phyloP scores from a whole-genome alignment of 768 basidiomycete genomes.

The Pleurotus giganteus region DNA sequence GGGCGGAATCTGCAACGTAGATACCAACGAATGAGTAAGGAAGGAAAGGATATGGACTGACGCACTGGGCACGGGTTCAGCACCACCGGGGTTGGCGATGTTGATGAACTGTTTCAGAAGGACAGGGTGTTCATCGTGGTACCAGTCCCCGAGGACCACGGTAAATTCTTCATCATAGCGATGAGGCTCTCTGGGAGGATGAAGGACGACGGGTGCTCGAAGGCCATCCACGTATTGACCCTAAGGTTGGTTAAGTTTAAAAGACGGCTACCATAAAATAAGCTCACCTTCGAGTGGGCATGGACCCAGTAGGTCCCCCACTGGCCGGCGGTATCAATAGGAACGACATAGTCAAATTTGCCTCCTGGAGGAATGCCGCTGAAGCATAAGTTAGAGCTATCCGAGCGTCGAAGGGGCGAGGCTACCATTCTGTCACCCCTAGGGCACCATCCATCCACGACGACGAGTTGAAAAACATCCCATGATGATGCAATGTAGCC shows the following conservation, averaged over 20 bases:
- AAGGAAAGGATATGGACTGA: background rate
- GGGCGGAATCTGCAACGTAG: conserved; percentile 60
- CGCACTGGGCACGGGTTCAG: conserved; percentile 85
- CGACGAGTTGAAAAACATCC: conserved; percentile 89
- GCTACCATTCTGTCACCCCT: conserved; percentile 80
- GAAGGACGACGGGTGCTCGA: conserved; percentile 81
- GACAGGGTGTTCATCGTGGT: conserved; percentile 69
- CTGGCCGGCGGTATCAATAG: conserved; percentile 64
- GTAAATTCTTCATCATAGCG: conserved; percentile 90
- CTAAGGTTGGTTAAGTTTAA: conserved; percentile 26
- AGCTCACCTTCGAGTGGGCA: conserved; percentile 54
- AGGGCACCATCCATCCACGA: conserved; percentile 90
- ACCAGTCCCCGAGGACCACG: conserved; percentile 88
- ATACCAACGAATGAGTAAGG: background rate
- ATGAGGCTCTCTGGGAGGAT: conserved; percentile 62
- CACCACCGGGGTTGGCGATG: conserved; percentile 75
- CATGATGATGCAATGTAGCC: conserved; percentile 86
- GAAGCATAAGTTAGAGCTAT: background rate
- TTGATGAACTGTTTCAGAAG: conserved; percentile 69
- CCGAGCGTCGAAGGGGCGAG: conserved; percentile 5
- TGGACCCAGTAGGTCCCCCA: conserved; percentile 85
- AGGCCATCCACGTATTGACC: conserved; percentile 94
- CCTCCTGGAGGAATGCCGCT: conserved; percentile 79
- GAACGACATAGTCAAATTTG: conserved; percentile 73
- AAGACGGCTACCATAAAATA: background rate